A percentile compares a stretch with the other conserved stretches of the same genome.
Evolutionary conservation across 768 basidiomycete species (phyloP).

Genomic region (Agaricus subrufescens): DNA sequence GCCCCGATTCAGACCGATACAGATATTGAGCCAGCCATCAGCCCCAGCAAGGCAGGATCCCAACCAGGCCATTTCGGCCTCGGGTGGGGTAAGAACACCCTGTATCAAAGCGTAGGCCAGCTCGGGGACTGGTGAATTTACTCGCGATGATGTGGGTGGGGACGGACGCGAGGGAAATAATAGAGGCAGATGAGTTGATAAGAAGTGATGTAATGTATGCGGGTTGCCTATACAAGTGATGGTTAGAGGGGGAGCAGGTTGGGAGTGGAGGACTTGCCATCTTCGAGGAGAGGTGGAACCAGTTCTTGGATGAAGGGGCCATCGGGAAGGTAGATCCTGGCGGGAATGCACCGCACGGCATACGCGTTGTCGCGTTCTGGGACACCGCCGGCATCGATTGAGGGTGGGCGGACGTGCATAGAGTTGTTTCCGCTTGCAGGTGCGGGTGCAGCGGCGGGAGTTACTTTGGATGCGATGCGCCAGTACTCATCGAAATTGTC

Average conservation of each 20-base stretch:
- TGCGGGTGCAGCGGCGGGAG: conserved; percentile 74
- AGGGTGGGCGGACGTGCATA: conserved; percentile 58
- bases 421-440: conserved; percentile 56
- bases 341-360: conserved; percentile 82
- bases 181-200: conserved; percentile 72
- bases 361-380: conserved; percentile 81
- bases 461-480: conserved; percentile 89
- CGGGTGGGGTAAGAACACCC: conserved; percentile 76
- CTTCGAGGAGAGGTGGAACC: conserved; percentile 71
- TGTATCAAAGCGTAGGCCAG: conserved; percentile 81
- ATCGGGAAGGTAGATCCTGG: conserved; percentile 85
- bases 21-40: conserved; percentile 94
- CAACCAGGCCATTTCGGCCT: conserved; percentile 93
- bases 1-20: conserved; percentile 46
- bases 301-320: conserved; percentile 91
- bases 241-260: not conserved
- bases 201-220: conserved; percentile 63
- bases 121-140: conserved; percentile 38
- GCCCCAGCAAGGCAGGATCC: conserved; percentile 87
- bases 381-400: conserved; percentile 51
- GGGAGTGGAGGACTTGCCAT: conserved; percentile 48
- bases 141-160: conserved; percentile 36
- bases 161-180: conserved; percentile 61
- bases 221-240: conserved; percentile 47
- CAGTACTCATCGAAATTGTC: conserved; percentile 97